Conservation (phyloP, 805 yeast species). For the Zygosaccharomyces lentus region DNA sequence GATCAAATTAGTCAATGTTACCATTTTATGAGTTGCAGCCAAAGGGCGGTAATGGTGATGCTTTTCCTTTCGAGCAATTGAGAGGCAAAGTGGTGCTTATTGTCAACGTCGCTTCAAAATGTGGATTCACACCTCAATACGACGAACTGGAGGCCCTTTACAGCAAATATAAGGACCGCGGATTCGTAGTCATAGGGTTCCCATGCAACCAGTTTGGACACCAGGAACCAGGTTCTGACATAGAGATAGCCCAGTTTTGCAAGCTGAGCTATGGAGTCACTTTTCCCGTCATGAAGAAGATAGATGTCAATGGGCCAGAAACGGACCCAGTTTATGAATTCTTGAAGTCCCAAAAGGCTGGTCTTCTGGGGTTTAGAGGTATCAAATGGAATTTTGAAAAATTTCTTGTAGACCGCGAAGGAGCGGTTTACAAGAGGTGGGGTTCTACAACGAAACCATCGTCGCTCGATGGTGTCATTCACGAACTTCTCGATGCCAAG, state of each 20-base stretch:
- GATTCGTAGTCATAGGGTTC: constrained; percentile 70
- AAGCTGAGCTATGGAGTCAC: constrained; percentile 78
- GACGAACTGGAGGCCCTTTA: constrained; percentile 65
- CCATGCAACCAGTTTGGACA: constrained; percentile 89
- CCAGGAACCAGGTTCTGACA: constrained; percentile 69
- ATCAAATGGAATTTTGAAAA: constrained; percentile 82
- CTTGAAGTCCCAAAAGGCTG: constrained; percentile 62
- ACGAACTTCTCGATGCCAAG: constrained; percentile 42
- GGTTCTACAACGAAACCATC: constrained; percentile 69
- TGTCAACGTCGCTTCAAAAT: constrained; percentile 87
- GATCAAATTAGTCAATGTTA: constrained; percentile 25
- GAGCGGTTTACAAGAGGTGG: constrained; percentile 55
- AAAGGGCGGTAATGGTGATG: constrained; percentile 53
- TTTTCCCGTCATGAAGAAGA: constrained; percentile 82
- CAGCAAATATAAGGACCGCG: constrained; percentile 56
- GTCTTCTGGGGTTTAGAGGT: constrained; percentile 62
- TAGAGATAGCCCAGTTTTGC: constrained; percentile 72
- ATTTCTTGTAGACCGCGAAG: constrained; percentile 52
- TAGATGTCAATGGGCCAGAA: constrained; percentile 81
- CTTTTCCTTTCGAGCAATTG: constrained; percentile 54
- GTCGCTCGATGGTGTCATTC: constrained; percentile 54
- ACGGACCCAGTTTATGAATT: constrained; percentile 76
- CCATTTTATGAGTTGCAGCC: constrained; percentile 66
- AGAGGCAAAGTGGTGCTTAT: constrained; percentile 78
- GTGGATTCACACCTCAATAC: constrained; percentile 77